A percentile compares a stretch with the other conserved stretches of the same genome.
Evolutionary conservation across 208 protist species (phyloP).

Genomic region (Phytomonas sp.): DNA sequence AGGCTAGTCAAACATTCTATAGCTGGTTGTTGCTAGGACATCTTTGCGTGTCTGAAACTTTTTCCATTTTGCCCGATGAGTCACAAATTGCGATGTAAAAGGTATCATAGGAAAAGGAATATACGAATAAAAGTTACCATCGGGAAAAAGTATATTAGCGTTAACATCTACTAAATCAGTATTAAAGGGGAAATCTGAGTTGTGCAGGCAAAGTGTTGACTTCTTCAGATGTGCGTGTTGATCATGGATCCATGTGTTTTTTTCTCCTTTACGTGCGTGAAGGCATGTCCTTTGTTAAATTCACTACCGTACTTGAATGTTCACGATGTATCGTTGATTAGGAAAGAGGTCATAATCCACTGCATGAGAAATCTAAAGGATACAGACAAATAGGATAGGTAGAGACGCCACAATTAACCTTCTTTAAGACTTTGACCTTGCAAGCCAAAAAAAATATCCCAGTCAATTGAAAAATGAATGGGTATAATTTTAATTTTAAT

Average conservation of each 20-base stretch:
- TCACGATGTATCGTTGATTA: background rate
- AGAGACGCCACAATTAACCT: background rate
- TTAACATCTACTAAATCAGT: background rate
- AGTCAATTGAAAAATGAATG: background rate
- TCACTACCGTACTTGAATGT: background rate
- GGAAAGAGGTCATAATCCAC: background rate
- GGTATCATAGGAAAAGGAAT: background rate
- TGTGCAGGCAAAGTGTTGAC: background rate
- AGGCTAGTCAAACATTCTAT: background rate
- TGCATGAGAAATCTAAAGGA: background rate
- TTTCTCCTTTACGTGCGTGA: background rate
- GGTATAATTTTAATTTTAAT: background rate
- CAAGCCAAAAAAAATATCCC: background rate
- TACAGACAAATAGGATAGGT: background rate
- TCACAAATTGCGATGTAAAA: background rate
- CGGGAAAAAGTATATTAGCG: background rate
- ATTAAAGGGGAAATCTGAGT: background rate
- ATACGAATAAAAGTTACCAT: background rate
- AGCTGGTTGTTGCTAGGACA: background rate
- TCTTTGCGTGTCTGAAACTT: background rate
- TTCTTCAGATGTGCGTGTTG: background rate
- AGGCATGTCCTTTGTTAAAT: background rate
- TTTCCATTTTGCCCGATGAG: background rate
- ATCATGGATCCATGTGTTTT: background rate
- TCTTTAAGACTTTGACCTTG: background rate